Conservation (phyloP, 768 basidiomycete genomes). For the Agrocybe praecox region DNA sequence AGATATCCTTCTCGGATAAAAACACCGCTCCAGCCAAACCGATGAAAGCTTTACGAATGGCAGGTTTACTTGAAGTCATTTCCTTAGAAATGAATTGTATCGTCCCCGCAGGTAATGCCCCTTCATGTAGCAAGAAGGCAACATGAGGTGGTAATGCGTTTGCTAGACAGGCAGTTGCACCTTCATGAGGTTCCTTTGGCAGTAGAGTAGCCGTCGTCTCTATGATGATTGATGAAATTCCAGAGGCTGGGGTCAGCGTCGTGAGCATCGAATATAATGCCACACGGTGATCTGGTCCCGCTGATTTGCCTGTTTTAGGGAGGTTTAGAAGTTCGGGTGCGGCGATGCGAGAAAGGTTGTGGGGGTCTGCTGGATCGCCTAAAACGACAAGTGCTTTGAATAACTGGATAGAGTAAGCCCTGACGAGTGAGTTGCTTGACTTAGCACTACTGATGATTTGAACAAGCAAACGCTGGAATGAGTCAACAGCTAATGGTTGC, state of each 20-base stretch:
- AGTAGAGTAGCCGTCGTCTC: conserved; percentile 41
- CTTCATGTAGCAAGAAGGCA: conserved; percentile 47
- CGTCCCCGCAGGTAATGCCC: conserved; percentile 45
- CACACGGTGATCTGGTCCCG: conserved; percentile 84
- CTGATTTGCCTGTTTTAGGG: conserved; percentile 82
- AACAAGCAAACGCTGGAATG: conserved; percentile 56
- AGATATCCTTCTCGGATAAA: conserved; percentile 48
- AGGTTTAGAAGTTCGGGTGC: conserved; percentile 71
- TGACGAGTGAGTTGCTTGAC: conserved; percentile 67
- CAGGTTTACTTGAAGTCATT: conserved; percentile 67
- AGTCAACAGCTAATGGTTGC: conserved; percentile 46
- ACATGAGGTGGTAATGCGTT: conserved; percentile 63
- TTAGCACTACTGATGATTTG: conserved; percentile 71
- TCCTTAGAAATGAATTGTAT: conserved; percentile 65
- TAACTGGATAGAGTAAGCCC: conserved; percentile 55
- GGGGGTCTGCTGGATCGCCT: conserved; percentile 29
- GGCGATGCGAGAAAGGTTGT: conserved; percentile 44
- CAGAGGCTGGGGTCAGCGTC: conserved; percentile 45
- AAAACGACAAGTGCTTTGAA: conserved; percentile 51
- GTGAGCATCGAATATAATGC: conserved; percentile 81
- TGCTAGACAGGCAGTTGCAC: conserved; percentile 55
- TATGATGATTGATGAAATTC: conserved; percentile 47
- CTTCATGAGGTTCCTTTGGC: conserved; percentile 81
- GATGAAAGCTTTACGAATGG: conserved; percentile 61
- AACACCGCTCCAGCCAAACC: conserved; percentile 57